Base-by-base conservation (phyloP, 2,329 filamentous ascomycete genomes). In the Colletotrichum lupini region DNA sequence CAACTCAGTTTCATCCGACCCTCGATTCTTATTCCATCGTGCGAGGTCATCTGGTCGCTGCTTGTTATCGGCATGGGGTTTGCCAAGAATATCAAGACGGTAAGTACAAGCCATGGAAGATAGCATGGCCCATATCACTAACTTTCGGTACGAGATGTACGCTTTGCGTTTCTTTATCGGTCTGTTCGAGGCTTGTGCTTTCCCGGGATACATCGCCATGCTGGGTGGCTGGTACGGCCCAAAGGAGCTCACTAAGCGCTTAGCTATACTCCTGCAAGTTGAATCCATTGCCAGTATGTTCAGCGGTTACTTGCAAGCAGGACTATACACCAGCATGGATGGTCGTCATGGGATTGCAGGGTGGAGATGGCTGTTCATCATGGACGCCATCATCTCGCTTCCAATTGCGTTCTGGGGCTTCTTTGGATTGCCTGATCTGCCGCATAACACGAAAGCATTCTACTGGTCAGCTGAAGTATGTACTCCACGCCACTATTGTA, bases 291-390 rank as follows among this genome's bases (percentile, higher is more conserved):
- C 87, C 0, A 81, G 82, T 22, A 89, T 90, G 86, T 87, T 90
- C 66, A 87, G 86, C n/a, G 88, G 88, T 1, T 90, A 89, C 71
- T 81, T 90, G 0, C 87, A 89, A 79, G 85, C 88, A 1, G 88
- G 86, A 0, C 85, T 87, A 0, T 89, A 90, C 76, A 77, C 74
- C 16, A 77, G 78, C 22, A 77, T 84, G 66, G 77, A 83, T 14
- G 82, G 81, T 2, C 74, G 70, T 6, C 67, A 78, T 12, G 81
- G 81, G 0, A 74, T 81, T n/a, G 77, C 80, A 0, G 83, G 81
- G 0, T 85, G 78, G 78, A 80, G 81, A 28, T 85, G 82, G 82
- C 77, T 84, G 7, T 85, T 85, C 66, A 78, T 85, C 53, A 81
- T 84, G 74, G 83, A 84, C 71, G 82, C 82, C 3, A 61, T 78